Evolutionary conservation across 108 stramenopile genomes (phyloP).

Genomic region (Cyclotella distinguenda): DNA sequence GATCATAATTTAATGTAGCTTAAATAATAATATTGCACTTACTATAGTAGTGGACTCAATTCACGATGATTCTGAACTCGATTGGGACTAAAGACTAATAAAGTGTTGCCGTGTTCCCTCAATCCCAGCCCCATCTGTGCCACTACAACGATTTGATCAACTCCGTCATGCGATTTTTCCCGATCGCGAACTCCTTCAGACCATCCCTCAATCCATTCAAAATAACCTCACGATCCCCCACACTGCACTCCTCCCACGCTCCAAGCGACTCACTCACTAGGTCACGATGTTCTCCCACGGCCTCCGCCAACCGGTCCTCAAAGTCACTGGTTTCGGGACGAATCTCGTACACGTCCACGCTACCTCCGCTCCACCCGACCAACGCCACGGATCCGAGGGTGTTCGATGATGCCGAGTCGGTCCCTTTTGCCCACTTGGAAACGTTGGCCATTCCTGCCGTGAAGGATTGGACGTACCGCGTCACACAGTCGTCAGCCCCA

Average conservation of each 20-base stretch:
- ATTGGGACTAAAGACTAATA: no score
- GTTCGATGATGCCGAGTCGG: conserved; percentile 8
- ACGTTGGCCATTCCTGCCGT: conserved; percentile 43
- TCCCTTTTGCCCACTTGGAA: conserved; percentile 4
- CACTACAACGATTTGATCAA: no score
- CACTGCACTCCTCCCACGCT: conserved; percentile 16
- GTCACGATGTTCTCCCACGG: neutral
- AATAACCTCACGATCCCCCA: neutral
- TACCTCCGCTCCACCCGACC: conserved; percentile 53
- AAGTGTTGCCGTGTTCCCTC: no score
- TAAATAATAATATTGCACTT: neutral
- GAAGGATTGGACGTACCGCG: conserved; percentile 58
- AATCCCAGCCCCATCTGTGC: no score
- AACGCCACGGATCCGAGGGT: conserved; percentile 18
- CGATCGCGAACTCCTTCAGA: no score
- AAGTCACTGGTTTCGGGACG: neutral
- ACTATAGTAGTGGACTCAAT: neutral
- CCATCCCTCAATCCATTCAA: conserved; percentile 4
- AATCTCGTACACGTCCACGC: conserved; percentile 56
- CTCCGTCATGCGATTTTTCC: no score
- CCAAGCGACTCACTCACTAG: neutral
- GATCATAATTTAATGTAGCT: conserved; percentile 61
- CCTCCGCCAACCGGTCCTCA: neutral
- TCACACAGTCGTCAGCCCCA: conserved; percentile 41
- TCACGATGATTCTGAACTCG: no score